A percentile compares a stretch with the other conserved stretches of the same genome.
These are phyloP conservation scores for Phalaenopsis aphrodite DNA, from an alignment of 106 monocot genomes.

Conservation along the genomic window DNA sequence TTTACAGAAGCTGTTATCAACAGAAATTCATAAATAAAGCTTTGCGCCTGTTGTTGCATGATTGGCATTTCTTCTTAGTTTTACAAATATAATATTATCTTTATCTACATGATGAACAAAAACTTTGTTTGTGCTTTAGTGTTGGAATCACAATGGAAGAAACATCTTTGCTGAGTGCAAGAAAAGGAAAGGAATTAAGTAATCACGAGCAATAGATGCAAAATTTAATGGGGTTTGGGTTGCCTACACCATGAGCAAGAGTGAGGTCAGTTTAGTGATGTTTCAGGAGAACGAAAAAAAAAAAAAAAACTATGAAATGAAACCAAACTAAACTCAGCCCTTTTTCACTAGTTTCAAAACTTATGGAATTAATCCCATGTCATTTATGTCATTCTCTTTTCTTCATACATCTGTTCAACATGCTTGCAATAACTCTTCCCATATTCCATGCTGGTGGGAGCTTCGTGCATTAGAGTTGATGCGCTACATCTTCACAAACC, in stretches of 20 bases:
- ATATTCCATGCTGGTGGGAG: too few relatives aligned
- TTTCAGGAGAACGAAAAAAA: neutral
- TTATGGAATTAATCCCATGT: too few relatives aligned
- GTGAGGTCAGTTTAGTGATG: neutral
- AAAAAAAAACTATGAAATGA: neutral
- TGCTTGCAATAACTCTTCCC: too few relatives aligned
- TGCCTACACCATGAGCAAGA: neutral
- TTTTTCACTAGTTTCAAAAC: neutral
- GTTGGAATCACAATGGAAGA: neutral
- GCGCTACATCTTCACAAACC: too few relatives aligned
- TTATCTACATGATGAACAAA: too few relatives aligned
- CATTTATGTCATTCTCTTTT: too few relatives aligned
- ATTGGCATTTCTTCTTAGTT: too few relatives aligned
- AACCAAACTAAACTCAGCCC: neutral
- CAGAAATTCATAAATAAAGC: neutral
- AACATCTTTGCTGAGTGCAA: neutral
- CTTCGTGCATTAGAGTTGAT: too few relatives aligned
- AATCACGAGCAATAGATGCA: neutral
- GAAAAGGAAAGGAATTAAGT: neutral
- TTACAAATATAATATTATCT: too few relatives aligned
- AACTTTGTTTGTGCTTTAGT: neutral
- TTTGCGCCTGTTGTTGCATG: too few relatives aligned
- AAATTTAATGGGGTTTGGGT: neutral
- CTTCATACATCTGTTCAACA: too few relatives aligned
- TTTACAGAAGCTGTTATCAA: too few relatives aligned